These are phyloP conservation scores for Calamus simplicifolius DNA, from an alignment of 176 grass and related monocot species.

Conservation along the genomic window DNA sequence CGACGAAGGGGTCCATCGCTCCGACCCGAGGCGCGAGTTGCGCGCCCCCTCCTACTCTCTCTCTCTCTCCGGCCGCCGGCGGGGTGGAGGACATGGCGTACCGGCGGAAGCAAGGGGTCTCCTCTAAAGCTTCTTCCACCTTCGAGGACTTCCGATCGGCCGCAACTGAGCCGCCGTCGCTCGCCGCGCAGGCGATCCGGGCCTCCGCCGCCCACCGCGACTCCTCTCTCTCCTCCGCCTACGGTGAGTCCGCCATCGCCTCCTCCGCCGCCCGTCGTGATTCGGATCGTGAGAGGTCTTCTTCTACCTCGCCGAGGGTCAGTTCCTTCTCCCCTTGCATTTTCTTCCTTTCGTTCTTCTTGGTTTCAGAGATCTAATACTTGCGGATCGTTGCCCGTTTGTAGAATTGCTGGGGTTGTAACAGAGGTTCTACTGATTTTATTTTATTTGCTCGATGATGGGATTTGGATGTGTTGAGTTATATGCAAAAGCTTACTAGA, in stretches of 20 bases:
- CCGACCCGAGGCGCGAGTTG: no score
- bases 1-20: no score
- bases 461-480: no score
- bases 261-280: background rate
- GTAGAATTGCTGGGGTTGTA: no score
- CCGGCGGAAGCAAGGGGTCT: background rate
- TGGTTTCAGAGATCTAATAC: background rate
- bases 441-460: no score
- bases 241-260: background rate
- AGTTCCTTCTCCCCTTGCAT: background rate
- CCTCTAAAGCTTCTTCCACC: background rate
- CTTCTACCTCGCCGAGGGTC: constrained; percentile 32
- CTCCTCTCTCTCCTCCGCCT: background rate
- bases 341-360: background rate
- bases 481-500: no score
- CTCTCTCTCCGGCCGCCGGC: no score
- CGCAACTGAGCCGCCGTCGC: background rate
- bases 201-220: background rate
- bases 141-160: background rate
- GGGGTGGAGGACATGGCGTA: background rate
- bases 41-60: no score
- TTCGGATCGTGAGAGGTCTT: constrained; percentile 23
- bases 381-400: background rate
- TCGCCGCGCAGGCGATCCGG: background rate
- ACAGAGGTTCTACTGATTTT: no score